phyloP scores from a whole-genome alignment of 192 early-diverging fungal species.

The Coemansia sp. region DNA sequence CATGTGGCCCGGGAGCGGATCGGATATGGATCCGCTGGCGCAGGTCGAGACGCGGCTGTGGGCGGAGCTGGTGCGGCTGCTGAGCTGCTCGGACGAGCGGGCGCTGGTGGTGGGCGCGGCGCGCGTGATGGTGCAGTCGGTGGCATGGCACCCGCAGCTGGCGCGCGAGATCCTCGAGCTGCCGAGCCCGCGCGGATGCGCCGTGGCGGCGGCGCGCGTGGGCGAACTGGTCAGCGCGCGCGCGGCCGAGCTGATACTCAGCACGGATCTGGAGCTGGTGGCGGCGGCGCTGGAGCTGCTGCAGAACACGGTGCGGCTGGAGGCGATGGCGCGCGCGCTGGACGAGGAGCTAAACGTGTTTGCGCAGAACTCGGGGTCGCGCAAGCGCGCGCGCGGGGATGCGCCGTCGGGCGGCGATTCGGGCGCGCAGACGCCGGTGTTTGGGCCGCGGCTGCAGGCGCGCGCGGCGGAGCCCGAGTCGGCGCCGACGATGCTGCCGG shows the following conservation, averaged over 20 bases:
- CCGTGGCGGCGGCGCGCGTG: conserved; percentile 16
- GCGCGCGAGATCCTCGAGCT: conserved; percentile 40
- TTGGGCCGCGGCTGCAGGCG: conserved; percentile 7
- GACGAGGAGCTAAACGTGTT: conserved; percentile 43
- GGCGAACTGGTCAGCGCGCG: conserved; percentile 28
- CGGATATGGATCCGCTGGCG: conserved; percentile 13
- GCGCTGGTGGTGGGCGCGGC: conserved; percentile 35
- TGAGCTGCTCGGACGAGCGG: conserved; percentile 30
- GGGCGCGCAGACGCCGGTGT: conserved; percentile 33
- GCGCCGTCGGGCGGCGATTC: conserved; percentile 16
- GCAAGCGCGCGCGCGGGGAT: background rate
- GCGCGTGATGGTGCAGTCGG: conserved; percentile 38
- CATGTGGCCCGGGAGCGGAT: no score
- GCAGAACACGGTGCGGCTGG: conserved; percentile 44
- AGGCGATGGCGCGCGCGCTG: conserved; percentile 37
- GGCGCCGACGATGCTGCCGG: conserved; percentile 40
- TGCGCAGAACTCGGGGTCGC: no score
- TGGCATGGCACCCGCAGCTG: conserved; percentile 49
- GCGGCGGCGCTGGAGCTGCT: conserved; percentile 38
- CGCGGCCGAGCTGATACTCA: conserved; percentile 30
- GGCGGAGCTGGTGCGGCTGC: conserved; percentile 39
- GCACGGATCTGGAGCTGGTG: conserved; percentile 36
- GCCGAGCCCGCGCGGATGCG: conserved; percentile 12
- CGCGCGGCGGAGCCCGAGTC: conserved; percentile 5
- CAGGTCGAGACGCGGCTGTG: conserved; percentile 43